Evolutionary conservation across 495 filamentous ascomycete genomes (phyloP), one percentile per base, ranked within the genome.

Genomic region (Elaphomyces granulatus): DNA sequence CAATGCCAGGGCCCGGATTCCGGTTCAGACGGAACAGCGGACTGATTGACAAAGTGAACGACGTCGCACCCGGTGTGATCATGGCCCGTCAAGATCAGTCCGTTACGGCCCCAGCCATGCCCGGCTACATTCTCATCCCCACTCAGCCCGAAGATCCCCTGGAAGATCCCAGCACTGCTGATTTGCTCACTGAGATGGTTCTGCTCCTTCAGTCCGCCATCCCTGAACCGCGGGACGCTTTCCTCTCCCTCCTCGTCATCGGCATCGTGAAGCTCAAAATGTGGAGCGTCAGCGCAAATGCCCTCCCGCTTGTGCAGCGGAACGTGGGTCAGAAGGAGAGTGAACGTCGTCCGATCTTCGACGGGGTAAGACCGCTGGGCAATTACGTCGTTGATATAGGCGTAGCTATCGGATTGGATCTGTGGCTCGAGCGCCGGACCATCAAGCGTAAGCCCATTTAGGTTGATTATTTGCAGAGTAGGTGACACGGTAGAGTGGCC

Each of bases 31-130:
- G 41, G 17, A 20, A n/a, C 20, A 19, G 20, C 15, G 1, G 36
- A 44, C 40, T 72, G 70, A 48, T 78, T 72, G 40, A 84, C 71
- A 48, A 70, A 85, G 61, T 98, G 90, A 36, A 80, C 77, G 0
- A 75, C 78, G 56, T 95, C 87, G 50, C 90, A 98, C 2, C 90
- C 90, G 41, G 81, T 78, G 50, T 98, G 90, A 50, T 98, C 90
- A 49, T 98, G 90, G 0, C 90, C 90, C 10, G 84, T 94, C 3
- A 98, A 59, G 9, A 98, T 74, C 8, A 96, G 52, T 0, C 80
- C 80, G 8, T 74, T 77, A 12, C 80, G 63, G 2, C 83, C 83
- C 21, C 55, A 54, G 3, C 81, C 82, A 8, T 58, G 51, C 8
- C 57, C 70, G 2, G 68, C 57, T 0, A 70, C 74, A 31, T 63